Conservation (phyloP, 345 rosid genomes). For the Acer campestre region DNA sequence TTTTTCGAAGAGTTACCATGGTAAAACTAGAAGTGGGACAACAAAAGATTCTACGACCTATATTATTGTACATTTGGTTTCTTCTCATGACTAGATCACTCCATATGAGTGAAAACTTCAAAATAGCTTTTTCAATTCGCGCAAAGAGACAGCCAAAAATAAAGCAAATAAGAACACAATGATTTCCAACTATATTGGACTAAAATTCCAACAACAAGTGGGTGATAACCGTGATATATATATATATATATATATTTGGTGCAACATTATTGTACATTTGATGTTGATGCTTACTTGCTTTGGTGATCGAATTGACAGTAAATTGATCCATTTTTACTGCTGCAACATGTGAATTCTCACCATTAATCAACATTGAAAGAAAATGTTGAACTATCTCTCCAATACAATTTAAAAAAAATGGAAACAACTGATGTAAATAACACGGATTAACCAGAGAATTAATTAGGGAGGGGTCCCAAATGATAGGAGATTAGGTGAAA, state of each 20-base stretch:
- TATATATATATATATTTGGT: neutral
- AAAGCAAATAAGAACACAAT: conserved; percentile 7
- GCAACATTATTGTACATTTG: neutral
- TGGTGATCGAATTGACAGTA: neutral
- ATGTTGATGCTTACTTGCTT: conserved; percentile 2
- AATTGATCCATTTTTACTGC: neutral
- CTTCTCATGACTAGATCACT: conserved; percentile 31
- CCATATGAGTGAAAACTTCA: conserved; percentile 28
- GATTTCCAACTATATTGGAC: conserved; percentile 1
- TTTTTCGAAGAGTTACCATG: neutral
- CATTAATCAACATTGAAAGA: too few relatives aligned
- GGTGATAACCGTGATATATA: conserved; percentile 11
- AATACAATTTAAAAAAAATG: too few relatives aligned
- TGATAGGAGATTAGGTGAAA: conserved; percentile 24
- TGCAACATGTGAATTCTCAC: neutral
- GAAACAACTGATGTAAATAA: too few relatives aligned
- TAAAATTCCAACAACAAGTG: conserved; percentile 30
- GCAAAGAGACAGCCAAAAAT: conserved; percentile 11
- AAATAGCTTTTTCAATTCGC: conserved; percentile 18
- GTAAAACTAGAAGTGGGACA: neutral
- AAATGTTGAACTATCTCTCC: too few relatives aligned
- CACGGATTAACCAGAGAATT: too few relatives aligned
- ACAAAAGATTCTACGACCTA: conserved; percentile 28
- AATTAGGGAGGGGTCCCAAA: conserved; percentile 19
- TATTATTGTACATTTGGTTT: conserved; percentile 28